Conservation (phyloP, 257 asterid species). For the Euphrasia confusa region DNA sequence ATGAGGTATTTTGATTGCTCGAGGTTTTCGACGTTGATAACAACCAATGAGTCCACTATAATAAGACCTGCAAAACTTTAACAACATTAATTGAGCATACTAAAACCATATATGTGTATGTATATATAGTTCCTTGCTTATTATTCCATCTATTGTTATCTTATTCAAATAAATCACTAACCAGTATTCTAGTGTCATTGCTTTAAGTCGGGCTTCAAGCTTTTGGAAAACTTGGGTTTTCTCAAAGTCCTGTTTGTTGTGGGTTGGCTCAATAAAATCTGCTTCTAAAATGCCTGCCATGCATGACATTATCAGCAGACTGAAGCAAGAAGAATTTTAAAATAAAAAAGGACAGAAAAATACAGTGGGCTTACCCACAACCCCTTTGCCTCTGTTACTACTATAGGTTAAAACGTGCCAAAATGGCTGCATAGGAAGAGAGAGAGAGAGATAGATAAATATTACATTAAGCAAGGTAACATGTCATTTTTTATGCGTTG, state of each 20-base stretch:
- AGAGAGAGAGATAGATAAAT: not conserved
- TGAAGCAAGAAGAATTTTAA: conserved; percentile 20
- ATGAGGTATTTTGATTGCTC: not conserved
- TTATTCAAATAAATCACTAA: conserved; percentile 31
- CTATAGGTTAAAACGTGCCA: conserved; percentile 70
- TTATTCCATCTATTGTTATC: not conserved
- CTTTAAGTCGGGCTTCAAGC: conserved; percentile 80
- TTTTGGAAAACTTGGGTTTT: conserved; percentile 80
- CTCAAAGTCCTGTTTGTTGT: conserved; percentile 90
- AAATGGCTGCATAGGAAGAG: conserved; percentile 67
- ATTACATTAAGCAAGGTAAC: not conserved
- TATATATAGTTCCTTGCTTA: not conserved
- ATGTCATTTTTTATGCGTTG: too few relatives aligned
- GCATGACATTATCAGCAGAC: conserved; percentile 19
- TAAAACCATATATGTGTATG: not conserved
- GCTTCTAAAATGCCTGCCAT: conserved; percentile 84
- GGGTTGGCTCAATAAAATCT: conserved; percentile 79
- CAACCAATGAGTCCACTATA: not conserved
- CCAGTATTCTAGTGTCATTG: conserved; percentile 92
- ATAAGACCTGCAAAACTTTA: not conserved
- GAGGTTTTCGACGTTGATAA: not conserved
- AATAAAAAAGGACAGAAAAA: conserved; percentile 15
- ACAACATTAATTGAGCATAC: too few relatives aligned
- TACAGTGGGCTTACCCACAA: conserved; percentile 65
- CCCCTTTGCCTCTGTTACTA: conserved; percentile 82